A percentile compares a stretch with the other conserved stretches of the same genome.
Evolutionary conservation across 371 early-diverging fungal genomes (phyloP).

Genomic region (Syncephalastrum monosporum): DNA sequence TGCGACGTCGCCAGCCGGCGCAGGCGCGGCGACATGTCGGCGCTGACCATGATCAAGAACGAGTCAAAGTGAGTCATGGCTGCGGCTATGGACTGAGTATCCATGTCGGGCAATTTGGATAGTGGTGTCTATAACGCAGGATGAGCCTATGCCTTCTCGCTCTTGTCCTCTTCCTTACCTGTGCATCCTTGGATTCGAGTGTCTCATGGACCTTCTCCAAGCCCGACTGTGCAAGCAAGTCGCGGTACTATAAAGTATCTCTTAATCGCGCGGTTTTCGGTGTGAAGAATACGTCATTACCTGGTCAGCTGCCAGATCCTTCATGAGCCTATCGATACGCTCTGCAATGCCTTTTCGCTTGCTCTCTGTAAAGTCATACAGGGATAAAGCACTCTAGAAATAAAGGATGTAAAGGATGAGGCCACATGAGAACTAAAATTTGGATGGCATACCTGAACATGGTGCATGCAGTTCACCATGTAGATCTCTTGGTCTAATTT

Average conservation of each 20-base stretch:
- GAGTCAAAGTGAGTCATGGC: conserved; percentile 66
- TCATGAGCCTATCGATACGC: conserved; percentile 30
- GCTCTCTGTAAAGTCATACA: conserved; percentile 34
- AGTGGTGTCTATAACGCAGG: conserved; percentile 50
- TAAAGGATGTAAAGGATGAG: not conserved
- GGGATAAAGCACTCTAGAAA: conserved; percentile 24
- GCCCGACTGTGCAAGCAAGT: conserved; percentile 46
- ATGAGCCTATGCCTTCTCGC: not conserved
- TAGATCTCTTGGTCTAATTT: conserved; percentile 70
- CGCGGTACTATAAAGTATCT: conserved; percentile 23
- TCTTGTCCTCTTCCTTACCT: conserved; percentile 21
- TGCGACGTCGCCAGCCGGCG: conserved; percentile 42
- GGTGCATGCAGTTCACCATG: conserved; percentile 71
- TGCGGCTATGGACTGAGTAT: conserved; percentile 48
- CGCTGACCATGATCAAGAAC: conserved; percentile 52
- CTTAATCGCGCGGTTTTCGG: not conserved
- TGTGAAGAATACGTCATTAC: conserved; percentile 12
- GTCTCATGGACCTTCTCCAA: conserved; percentile 35
- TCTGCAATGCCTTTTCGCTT: conserved; percentile 28
- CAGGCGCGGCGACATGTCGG: conserved; percentile 55
- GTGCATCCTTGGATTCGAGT: conserved; percentile 28
- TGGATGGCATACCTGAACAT: conserved; percentile 55
- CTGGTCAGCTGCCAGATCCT: conserved; percentile 40
- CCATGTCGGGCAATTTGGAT: conserved; percentile 57
- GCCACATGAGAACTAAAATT: not conserved